Conservation (phyloP, 129 eudicot genomes). For the Apium graveolens region DNA sequence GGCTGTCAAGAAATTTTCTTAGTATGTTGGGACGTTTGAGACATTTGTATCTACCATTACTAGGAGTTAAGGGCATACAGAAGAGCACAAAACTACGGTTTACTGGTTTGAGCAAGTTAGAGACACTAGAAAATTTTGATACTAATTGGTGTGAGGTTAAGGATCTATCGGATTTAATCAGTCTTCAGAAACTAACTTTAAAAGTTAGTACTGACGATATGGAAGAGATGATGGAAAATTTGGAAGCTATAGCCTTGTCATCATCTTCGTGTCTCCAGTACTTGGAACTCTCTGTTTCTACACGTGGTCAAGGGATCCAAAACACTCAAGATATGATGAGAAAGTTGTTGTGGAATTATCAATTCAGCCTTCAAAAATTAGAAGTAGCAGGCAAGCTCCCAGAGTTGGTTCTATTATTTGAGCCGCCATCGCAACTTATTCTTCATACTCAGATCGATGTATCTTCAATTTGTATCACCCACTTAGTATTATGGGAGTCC, state of each 20-base stretch:
- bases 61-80: background rate
- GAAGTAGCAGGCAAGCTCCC: background rate
- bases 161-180: background rate
- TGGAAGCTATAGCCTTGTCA: background rate
- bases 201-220: background rate
- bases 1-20: background rate
- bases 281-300: background rate
- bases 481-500: too few relatives aligned
- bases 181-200: background rate
- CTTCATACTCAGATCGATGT: too few relatives aligned
- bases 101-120: background rate
- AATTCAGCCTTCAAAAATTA: too few relatives aligned
- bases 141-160: background rate
- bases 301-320: background rate
- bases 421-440: too few relatives aligned
- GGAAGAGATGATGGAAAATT: background rate
- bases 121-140: background rate
- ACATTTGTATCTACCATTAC: background rate
- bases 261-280: background rate
- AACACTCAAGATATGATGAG: too few relatives aligned
- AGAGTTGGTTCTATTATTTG: background rate
- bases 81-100: background rate
- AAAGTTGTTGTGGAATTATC: background rate
- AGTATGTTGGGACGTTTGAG: background rate
- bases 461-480: too few relatives aligned